Percentiles rank a stretch among this genome's conserved stretches.
phyloP scores from a whole-genome alignment of 1,284 basidiomycete genomes.

The Naganishia liquefaciens region DNA sequence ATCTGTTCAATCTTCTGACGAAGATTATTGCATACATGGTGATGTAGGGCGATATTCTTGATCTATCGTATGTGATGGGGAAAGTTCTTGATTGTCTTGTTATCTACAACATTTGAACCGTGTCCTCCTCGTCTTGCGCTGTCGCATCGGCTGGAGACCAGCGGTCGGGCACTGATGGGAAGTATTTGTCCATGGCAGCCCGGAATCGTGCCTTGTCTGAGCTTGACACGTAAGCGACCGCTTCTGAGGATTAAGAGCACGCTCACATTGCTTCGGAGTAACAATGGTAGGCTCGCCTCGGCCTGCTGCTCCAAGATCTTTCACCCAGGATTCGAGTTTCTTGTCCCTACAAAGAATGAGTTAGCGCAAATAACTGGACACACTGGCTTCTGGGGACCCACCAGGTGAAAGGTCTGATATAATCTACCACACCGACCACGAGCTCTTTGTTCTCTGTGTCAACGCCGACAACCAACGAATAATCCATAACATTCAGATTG shows the following conservation, averaged over 20 bases:
- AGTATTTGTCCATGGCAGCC: constrained; percentile 89
- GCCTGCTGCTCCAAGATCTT: constrained; percentile 78
- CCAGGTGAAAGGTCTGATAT: constrained; percentile 49
- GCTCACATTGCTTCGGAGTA: constrained; percentile 59
- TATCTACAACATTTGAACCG: constrained; percentile 9
- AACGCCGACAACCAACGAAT: constrained; percentile 92
- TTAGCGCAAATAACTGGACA: constrained; percentile 70
- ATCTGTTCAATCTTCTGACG: too few species aligned
- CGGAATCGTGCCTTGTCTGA: constrained; percentile 82
- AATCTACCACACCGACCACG: constrained; percentile 90
- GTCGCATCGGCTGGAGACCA: constrained; percentile 43
- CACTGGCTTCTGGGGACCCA: constrained; percentile 31
- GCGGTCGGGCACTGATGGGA: constrained; percentile 56
- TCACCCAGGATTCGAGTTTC: constrained; percentile 95
- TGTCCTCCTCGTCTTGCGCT: constrained; percentile 2
- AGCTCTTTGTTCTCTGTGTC: constrained; percentile 78
- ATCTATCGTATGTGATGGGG: too few species aligned
- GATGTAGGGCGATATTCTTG: not conserved
- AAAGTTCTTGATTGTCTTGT: too few species aligned
- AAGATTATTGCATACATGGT: not conserved
- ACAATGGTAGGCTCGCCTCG: constrained; percentile 90
- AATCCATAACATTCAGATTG: constrained; percentile 98
- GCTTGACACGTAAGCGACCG: constrained; percentile 55
- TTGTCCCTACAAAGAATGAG: constrained; percentile 69
- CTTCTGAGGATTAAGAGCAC: not conserved